Evolutionary conservation across 495 filamentous ascomycete species (phyloP).

Genomic region (Podospora tetraspora): DNA sequence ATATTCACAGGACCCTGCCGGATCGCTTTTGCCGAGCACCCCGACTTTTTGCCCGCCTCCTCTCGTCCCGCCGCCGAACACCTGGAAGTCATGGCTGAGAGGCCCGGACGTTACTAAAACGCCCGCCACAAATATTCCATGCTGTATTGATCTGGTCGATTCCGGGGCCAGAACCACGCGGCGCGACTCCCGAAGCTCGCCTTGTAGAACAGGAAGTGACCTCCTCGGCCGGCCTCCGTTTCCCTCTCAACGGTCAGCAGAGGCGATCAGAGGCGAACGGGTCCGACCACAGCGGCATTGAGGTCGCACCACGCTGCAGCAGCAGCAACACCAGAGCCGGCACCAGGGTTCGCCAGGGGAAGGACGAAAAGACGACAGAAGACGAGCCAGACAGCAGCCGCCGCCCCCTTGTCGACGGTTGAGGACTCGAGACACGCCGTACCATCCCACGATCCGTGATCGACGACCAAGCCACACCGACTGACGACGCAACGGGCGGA

Average conservation of each 20-base stretch:
- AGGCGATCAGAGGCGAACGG: slow-evolving; percentile 10
- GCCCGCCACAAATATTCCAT: slow-evolving; percentile 22
- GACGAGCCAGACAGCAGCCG: background rate
- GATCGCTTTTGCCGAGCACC: slow-evolving; percentile 23
- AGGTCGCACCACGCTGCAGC: slow-evolving; percentile 34
- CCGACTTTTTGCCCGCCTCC: slow-evolving; percentile 12
- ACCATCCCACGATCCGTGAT: background rate
- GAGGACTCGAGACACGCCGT: slow-evolving; percentile 10
- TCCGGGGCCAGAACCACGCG: slow-evolving; percentile 22
- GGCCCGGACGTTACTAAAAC: slow-evolving; percentile 28
- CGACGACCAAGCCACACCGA: background rate
- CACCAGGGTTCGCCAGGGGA: slow-evolving; percentile 15
- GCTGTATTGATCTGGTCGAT: slow-evolving; percentile 22
- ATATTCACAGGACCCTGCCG: slow-evolving; percentile 19
- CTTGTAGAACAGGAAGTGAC: background rate
- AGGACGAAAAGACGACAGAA: background rate
- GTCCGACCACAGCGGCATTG: slow-evolving; percentile 29
- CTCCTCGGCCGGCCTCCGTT: background rate
- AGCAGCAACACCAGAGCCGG: slow-evolving; percentile 18
- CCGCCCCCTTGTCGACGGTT: slow-evolving; percentile 7
- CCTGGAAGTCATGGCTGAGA: slow-evolving; percentile 16
- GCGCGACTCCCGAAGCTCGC: slow-evolving; percentile 22
- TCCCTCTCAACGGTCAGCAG: background rate
- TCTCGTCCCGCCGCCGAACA: background rate
- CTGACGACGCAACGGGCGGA: background rate